Evolutionary conservation across 768 basidiomycete genomes (phyloP).

Genomic region (Hypsizygus marmoreus): DNA sequence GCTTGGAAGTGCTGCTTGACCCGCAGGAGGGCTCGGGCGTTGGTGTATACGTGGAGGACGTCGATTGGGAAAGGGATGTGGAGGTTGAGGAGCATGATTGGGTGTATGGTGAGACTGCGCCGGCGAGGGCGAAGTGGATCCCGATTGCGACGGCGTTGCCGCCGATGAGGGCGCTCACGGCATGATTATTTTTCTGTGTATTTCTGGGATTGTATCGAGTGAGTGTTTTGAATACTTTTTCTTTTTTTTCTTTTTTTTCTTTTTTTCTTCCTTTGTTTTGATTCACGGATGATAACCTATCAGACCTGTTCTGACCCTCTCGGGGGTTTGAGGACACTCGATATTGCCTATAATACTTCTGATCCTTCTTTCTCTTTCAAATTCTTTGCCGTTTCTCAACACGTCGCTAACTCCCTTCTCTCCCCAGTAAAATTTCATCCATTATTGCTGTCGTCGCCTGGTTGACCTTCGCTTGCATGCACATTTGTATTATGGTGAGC

Average conservation of each 20-base stretch:
- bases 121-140: constrained; percentile 52
- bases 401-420: constrained; percentile 17
- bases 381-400: neutral
- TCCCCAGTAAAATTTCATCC: constrained; percentile 2
- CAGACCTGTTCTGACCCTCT: constrained; percentile 79
- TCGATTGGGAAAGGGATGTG: constrained; percentile 42
- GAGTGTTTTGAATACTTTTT: constrained; percentile 8
- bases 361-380: constrained; percentile 23
- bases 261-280: constrained; percentile 11
- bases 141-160: constrained; percentile 59
- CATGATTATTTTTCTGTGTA: constrained; percentile 20
- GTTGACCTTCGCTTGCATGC: constrained; percentile 1
- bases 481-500: constrained; percentile 39
- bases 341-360: constrained; percentile 65
- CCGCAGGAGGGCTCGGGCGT: constrained; percentile 73
- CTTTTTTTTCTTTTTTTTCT: constrained; percentile 11
- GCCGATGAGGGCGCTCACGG: constrained; percentile 39
- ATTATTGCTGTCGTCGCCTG: neutral
- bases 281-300: constrained; percentile 59
- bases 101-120: constrained; percentile 62
- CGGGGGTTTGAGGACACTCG: constrained; percentile 53
- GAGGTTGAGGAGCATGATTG: constrained; percentile 58
- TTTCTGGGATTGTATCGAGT: constrained; percentile 17
- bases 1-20: constrained; percentile 62
- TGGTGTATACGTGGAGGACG: constrained; percentile 78